Evolutionary conservation across 129 eudicot species (phyloP).

Genomic region (Cynara cardunculus): DNA sequence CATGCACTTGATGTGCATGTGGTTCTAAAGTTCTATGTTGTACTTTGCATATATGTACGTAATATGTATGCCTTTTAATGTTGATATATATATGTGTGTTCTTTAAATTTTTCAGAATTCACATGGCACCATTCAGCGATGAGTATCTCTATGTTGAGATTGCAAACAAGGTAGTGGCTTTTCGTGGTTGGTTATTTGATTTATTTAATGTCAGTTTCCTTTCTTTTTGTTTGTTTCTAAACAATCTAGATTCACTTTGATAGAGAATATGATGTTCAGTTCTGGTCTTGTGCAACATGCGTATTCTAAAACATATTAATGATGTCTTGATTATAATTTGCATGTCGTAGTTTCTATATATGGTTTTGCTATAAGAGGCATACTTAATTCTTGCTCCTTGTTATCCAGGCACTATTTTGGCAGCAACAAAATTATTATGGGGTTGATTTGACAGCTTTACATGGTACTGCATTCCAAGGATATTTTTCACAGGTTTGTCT

Average conservation of each 20-base stretch:
- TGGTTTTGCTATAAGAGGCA: neutral
- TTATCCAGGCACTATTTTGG: slow-evolving; percentile 87
- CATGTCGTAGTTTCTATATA: neutral
- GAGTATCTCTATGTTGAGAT: slow-evolving; percentile 74
- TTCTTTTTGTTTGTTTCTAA: neutral
- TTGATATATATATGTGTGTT: neutral
- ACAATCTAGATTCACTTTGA: neutral
- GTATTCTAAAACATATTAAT: neutral
- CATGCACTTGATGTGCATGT: neutral
- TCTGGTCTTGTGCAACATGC: neutral
- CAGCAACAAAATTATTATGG: slow-evolving; percentile 94
- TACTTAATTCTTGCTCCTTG: slow-evolving; percentile 14
- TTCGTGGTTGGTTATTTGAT: neutral
- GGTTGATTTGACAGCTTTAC: slow-evolving; percentile 88
- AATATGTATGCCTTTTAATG: neutral
- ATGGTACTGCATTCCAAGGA: slow-evolving; percentile 87
- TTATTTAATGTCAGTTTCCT: neutral
- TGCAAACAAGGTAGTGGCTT: slow-evolving; percentile 74
- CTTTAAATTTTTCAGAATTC: slow-evolving; percentile 58
- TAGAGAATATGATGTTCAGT: neutral
- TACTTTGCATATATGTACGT: no score
- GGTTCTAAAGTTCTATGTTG: no score
- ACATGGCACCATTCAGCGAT: slow-evolving; percentile 97
- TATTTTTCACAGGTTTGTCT: slow-evolving; percentile 84
- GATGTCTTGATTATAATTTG: neutral